Evolutionary conservation across 805 yeast species (phyloP), one percentile per base, ranked within the genome.

Genomic region (Hanseniaspora nectarophila): DNA sequence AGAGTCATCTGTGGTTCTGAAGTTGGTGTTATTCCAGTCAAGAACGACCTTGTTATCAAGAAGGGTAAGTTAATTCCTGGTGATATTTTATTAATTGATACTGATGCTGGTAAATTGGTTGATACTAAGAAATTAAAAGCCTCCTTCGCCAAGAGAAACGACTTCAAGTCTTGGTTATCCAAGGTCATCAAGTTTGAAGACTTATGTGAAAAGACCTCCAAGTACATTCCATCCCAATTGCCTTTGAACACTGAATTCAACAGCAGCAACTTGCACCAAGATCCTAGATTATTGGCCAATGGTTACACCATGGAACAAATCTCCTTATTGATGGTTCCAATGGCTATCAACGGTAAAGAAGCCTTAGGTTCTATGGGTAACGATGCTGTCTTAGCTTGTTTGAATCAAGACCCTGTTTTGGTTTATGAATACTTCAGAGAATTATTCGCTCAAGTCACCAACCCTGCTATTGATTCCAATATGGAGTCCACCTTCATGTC

Each of bases 351-450:
- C 59, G 95, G 90, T 56, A 90, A 89, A 65, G 98, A 90, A 70
- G 88, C 97, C 12, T 74, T 90, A 50, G 97, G 98, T 16, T 89
- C 97, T 18, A 90, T 90, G 98, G 98, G 98, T 74, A 90, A 90
- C 64, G 98, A 90, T 65, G 80, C 92, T 48, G 95, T 97, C 12
- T 73, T 90, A 58, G 97, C 97, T 0, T 92, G 98, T 70, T 71
- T 90, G 59, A 82, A 95, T 35, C 90, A 85, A 64, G 95, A 88
- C 69, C 97, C 98, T 40, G 82, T 82, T 59, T 70, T 92, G 56
- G 72, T 87, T 57, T 90, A 85, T 67, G 98, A 92, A 63, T 90
- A 90, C 71, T 92, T 90, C 75, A 81, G 95, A 62, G 95, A 90
- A 68, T 75, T 90, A 63, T 90, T 90, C 71, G 98, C 98, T 20